These are phyloP conservation scores for Straminergon stramineum DNA, from an alignment of 225 moss, liverwort and hornwort species.

Conservation along the genomic window DNA sequence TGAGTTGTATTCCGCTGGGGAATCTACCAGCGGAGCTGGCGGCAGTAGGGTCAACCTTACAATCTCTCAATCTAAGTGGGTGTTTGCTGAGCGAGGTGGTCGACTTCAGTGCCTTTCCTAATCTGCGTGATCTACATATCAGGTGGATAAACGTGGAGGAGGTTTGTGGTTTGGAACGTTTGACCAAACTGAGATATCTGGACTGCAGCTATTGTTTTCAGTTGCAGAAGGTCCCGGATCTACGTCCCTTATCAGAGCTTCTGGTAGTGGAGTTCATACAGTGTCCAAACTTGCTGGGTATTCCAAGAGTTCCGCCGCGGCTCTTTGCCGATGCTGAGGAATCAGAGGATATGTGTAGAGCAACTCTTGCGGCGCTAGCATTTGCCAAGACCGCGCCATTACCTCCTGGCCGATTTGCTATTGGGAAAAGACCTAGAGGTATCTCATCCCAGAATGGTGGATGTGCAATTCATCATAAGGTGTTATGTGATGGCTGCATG, in stretches of 20 bases:
- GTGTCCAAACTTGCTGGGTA: neutral
- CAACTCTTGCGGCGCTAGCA: neutral
- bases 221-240: neutral
- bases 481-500: neutral
- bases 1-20: neutral
- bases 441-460: neutral
- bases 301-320: neutral
- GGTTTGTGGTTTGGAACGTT: neutral
- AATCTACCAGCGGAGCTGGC: neutral
- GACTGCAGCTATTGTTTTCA: neutral
- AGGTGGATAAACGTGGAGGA: neutral
- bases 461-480: neutral
- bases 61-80: neutral
- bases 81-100: neutral
- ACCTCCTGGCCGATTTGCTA: neutral
- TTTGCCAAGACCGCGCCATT: neutral
- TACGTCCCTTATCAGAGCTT: neutral
- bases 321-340: rapidly evolving
- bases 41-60: neutral
- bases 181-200: neutral
- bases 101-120: neutral
- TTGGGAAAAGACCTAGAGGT: neutral
- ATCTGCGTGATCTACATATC: neutral
- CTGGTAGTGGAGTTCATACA: neutral
- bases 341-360: neutral